These are phyloP conservation scores for Dictyostelium capitatum DNA, from an alignment of 78 protist genomes.

Conservation along the genomic window DNA sequence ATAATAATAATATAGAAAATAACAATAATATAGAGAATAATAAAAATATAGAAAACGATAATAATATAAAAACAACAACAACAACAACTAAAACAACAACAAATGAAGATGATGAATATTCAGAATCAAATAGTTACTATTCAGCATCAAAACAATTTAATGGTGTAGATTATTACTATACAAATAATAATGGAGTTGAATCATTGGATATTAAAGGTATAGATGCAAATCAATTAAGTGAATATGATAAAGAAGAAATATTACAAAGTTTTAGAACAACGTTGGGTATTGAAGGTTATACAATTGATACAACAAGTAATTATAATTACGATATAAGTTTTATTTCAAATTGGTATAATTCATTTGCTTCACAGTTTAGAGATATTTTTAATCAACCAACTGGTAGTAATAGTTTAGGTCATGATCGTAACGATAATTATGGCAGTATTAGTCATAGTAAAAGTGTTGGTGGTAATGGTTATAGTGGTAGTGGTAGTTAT, in stretches of 20 bases:
- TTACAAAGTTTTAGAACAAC: slow-evolving; percentile 17
- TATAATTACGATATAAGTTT: slow-evolving; percentile 10
- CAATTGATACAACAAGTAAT: background rate
- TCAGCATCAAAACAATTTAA: slow-evolving; percentile 18
- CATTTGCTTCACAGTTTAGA: slow-evolving; percentile 11
- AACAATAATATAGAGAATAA: background rate
- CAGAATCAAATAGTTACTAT: slow-evolving; percentile 19
- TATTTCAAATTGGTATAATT: slow-evolving; percentile 18
- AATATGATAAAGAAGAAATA: background rate
- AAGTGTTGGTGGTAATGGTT: background rate
- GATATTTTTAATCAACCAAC: slow-evolving; percentile 14
- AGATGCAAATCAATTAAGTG: slow-evolving; percentile 1
- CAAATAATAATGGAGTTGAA: slow-evolving; percentile 45
- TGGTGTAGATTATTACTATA: slow-evolving; percentile 47
- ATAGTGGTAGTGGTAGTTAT: background rate
- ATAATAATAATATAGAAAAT: background rate
- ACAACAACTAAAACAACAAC: too few species aligned
- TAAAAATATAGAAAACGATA: background rate
- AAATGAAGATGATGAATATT: background rate
- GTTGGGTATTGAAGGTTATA: background rate
- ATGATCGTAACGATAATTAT: background rate
- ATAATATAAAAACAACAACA: background rate
- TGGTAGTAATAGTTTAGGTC: background rate
- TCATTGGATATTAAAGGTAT: slow-evolving; percentile 16
- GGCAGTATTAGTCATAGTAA: too few species aligned